A percentile compares a stretch with the other conserved stretches of the same genome.
phyloP scores from a whole-genome alignment of 352 stramenopile species.

The Elongisporangium prolatum region DNA sequence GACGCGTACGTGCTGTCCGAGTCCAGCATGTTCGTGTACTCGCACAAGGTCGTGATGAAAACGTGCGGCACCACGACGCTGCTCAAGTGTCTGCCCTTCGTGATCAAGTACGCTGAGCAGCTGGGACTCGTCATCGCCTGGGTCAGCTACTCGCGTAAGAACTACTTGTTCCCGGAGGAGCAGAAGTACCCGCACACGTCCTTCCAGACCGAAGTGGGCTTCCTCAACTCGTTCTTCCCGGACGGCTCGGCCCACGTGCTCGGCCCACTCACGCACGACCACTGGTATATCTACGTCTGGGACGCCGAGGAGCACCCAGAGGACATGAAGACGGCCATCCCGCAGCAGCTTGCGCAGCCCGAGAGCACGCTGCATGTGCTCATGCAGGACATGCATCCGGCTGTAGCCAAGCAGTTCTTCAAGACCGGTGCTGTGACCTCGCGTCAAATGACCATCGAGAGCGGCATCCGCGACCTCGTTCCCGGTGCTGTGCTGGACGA shows the following conservation, averaged over 20 bases:
- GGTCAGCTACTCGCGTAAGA: conserved; percentile 98
- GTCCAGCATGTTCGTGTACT: conserved; percentile 98
- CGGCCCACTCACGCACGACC: conserved; percentile 95
- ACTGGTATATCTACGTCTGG: conserved; percentile 99
- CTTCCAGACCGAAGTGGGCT: conserved; percentile 97
- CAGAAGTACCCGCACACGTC: conserved; percentile 96
- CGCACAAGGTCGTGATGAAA: conserved; percentile 99
- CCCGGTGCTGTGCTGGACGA: conserved; percentile 95
- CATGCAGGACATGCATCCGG: conserved; percentile 85
- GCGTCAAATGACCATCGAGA: conserved; percentile 91
- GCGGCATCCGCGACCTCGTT: conserved; percentile 94
- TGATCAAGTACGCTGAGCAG: conserved; percentile 75
- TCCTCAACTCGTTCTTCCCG: conserved; percentile 89
- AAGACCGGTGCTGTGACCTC: conserved; percentile 77
- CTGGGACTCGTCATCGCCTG: conserved; percentile 97
- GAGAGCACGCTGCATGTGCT: conserved; percentile 81
- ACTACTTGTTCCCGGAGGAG: conserved; percentile 98
- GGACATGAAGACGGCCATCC: conserved; percentile 2
- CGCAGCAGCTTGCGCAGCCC: conserved; percentile 23
- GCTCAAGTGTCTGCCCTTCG: conserved; percentile 87
- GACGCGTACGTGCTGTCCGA: conserved; percentile 95
- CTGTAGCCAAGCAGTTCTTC: conserved; percentile 83
- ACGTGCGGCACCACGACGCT: conserved; percentile 99
- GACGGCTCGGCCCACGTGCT: conserved; percentile 83
- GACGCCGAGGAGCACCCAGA: conserved; percentile 86